phyloP scores from a whole-genome alignment of 2,329 filamentous ascomycete genomes.

The Sarocladiaceae sp. region DNA sequence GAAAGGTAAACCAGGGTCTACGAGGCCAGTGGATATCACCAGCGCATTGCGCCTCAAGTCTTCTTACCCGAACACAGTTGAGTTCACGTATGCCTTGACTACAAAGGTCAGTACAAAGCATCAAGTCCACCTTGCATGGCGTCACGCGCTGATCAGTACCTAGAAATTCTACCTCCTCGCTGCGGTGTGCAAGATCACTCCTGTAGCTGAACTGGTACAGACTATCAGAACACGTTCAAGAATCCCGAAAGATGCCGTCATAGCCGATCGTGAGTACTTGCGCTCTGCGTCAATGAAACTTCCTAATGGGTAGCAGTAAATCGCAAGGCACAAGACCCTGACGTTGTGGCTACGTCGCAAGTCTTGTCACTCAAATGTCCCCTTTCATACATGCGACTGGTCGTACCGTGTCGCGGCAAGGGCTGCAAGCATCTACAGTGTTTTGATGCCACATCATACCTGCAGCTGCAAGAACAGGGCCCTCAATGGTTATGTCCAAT shows the following conservation, averaged over 20 bases:
- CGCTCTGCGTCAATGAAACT: neutral
- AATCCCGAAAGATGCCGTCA: constrained; percentile 73
- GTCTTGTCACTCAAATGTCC: constrained; percentile 91
- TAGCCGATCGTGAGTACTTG: constrained; percentile 67
- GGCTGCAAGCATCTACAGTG: constrained; percentile 87
- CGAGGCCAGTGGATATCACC: constrained; percentile 88
- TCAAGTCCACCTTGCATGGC: neutral
- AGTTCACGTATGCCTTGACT: constrained; percentile 89
- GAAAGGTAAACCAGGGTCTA: constrained; percentile 95
- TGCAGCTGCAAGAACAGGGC: constrained; percentile 91
- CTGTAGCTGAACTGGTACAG: constrained; percentile 64
- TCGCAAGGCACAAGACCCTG: constrained; percentile 74
- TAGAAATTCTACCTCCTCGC: constrained; percentile 69
- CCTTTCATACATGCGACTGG: constrained; percentile 76
- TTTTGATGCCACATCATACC: constrained; percentile 87
- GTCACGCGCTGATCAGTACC: constrained; percentile 15
- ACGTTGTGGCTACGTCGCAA: constrained; percentile 82
- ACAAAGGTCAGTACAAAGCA: constrained; percentile 58
- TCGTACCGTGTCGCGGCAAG: constrained; percentile 70
- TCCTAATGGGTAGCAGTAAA: constrained; percentile 51
- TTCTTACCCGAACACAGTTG: constrained; percentile 68
- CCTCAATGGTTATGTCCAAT: constrained; percentile 96
- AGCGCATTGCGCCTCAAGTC: constrained; percentile 63
- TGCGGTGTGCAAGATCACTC: constrained; percentile 67
- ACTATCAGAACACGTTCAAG: constrained; percentile 60